These are phyloP conservation scores for Lojkania enalia DNA, from an alignment of 2,329 filamentous ascomycete species.

Conservation along the genomic window DNA sequence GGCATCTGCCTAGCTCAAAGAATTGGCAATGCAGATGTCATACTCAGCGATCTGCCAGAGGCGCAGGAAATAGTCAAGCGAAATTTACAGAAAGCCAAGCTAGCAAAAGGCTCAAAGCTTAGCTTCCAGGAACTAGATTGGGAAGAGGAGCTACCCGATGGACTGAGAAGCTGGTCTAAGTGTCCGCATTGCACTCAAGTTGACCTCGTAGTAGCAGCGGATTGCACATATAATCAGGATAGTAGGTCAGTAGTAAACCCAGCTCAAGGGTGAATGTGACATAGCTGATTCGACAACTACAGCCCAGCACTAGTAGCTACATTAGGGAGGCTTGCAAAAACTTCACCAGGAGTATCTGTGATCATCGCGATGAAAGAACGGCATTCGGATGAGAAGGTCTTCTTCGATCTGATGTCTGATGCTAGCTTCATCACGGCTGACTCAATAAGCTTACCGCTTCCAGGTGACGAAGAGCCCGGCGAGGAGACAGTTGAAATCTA, in stretches of 20 bases:
- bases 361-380: slow-evolving; percentile 68
- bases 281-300: neutral
- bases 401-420: slow-evolving; percentile 60
- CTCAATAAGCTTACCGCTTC: neutral
- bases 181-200: slow-evolving; percentile 31
- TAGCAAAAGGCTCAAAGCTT: slow-evolving; percentile 48
- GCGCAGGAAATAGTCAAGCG: slow-evolving; percentile 62
- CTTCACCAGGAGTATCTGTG: slow-evolving; percentile 55
- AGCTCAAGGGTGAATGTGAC: neutral
- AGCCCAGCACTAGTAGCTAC: slow-evolving; percentile 65
- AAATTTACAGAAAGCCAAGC: slow-evolving; percentile 56
- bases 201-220: slow-evolving; percentile 67
- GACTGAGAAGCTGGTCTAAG: slow-evolving; percentile 3
- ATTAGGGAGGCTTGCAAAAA: slow-evolving; percentile 52
- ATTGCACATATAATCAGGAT: slow-evolving; percentile 75
- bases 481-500: neutral
- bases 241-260: slow-evolving; percentile 45
- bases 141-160: slow-evolving; percentile 56
- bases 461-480: neutral
- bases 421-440: slow-evolving; percentile 25
- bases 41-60: slow-evolving; percentile 68
- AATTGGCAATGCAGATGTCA: slow-evolving; percentile 56
- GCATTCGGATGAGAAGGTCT: slow-evolving; percentile 67
- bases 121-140: slow-evolving; percentile 64
- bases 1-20: slow-evolving; percentile 64